A percentile compares a stretch with the other conserved stretches of the same genome.
phyloP scores from a whole-genome alignment of 2,329 filamentous ascomycete species.

The Cladosporium austrohemisphaericum region DNA sequence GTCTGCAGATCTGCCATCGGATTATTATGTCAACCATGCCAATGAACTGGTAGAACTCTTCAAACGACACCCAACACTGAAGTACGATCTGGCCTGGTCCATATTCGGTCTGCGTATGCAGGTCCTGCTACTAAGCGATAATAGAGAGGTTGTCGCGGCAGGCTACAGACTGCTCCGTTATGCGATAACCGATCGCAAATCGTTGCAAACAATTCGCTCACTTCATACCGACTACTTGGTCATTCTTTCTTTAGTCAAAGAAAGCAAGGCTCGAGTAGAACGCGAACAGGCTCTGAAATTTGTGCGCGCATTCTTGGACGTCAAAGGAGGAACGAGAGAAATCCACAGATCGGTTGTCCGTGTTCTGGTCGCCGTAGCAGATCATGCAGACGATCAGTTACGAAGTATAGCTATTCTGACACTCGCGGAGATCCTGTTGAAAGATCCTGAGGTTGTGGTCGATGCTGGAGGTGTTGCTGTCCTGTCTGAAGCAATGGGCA shows the following conservation, averaged over 20 bases:
- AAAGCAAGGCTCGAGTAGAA: conserved; percentile 94
- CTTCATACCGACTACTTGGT: conserved; percentile 92
- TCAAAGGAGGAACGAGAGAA: conserved; percentile 86
- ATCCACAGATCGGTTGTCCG: conserved; percentile 82
- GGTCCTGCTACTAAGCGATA: conserved; percentile 92
- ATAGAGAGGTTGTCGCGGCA: conserved; percentile 89
- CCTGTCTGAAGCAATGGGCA: conserved; percentile 85
- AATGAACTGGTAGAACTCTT: conserved; percentile 96
- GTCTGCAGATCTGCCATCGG: conserved; percentile 77
- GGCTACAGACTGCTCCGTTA: conserved; percentile 92
- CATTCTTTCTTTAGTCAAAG: conserved; percentile 87
- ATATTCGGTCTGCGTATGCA: conserved; percentile 92
- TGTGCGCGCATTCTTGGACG: conserved; percentile 87
- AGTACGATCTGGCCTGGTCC: conserved; percentile 95
- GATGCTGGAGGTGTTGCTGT: conserved; percentile 79
- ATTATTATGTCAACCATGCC: conserved; percentile 91
- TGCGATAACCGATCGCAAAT: conserved; percentile 86
- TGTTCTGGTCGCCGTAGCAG: conserved; percentile 85
- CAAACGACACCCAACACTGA: conserved; percentile 84
- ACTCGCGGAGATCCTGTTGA: conserved; percentile 82
- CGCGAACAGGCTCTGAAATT: conserved; percentile 97
- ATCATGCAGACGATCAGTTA: conserved; percentile 78
- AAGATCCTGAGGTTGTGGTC: conserved; percentile 76
- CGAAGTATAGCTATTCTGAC: conserved; percentile 91
- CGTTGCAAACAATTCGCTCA: conserved; percentile 79